These are phyloP conservation scores for Trichomonas vaginalis DNA, from an alignment of 208 protist species.

Conservation along the genomic window DNA sequence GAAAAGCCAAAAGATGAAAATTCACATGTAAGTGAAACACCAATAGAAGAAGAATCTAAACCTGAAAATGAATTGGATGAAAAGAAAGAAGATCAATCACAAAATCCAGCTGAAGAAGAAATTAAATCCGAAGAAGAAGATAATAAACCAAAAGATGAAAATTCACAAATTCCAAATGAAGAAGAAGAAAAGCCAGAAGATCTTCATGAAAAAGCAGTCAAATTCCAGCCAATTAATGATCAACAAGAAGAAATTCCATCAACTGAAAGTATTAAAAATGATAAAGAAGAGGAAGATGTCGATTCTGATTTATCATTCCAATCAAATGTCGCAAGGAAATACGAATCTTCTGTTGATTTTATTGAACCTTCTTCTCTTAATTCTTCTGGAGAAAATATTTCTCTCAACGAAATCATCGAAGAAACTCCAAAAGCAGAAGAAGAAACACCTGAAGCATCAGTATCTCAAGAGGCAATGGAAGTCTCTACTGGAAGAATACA, in stretches of 20 bases:
- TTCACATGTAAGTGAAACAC: no score
- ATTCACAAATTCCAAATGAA: not conserved
- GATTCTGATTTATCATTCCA: not conserved
- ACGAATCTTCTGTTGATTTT: not conserved
- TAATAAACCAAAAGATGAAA: not conserved
- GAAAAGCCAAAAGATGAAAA: not conserved
- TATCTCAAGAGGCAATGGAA: no score
- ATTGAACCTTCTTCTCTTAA: not conserved
- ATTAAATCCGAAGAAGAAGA: not conserved
- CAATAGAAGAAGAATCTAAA: no score
- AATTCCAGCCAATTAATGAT: not conserved
- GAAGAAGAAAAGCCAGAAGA: not conserved
- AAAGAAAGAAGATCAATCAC: no score
- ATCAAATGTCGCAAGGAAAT: not conserved
- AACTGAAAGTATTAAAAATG: no score
- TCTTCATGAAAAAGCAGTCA: not conserved
- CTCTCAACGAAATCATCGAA: not conserved
- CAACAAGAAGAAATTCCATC: not conserved
- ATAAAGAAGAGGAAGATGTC: not conserved
- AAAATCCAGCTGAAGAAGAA: no score
- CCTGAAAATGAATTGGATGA: no score
- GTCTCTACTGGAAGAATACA: no score
- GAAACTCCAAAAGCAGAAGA: not conserved
- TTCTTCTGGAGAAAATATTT: not conserved
- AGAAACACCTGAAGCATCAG: not conserved